Evolutionary conservation across 768 basidiomycete species (phyloP).

Genomic region (Lactifluus hygrophoroides): DNA sequence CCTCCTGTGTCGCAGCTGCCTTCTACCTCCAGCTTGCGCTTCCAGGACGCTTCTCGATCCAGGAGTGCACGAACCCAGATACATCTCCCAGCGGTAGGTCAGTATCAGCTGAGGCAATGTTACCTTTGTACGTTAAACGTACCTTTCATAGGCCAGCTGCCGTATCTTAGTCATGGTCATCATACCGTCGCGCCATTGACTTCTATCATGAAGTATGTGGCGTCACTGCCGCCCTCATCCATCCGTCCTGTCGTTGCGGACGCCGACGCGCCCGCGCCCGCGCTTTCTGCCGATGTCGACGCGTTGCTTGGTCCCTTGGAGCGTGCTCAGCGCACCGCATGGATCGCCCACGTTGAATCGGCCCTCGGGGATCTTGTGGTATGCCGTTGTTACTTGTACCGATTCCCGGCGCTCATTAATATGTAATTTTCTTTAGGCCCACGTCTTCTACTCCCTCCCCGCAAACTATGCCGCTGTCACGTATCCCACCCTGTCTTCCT

Average conservation of each 20-base stretch:
- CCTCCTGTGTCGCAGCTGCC: constrained; percentile 53
- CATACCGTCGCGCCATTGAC: constrained; percentile 42
- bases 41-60: constrained; percentile 57
- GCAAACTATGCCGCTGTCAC: constrained; percentile 56
- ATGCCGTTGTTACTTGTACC: constrained; percentile 25
- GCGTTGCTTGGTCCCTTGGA: constrained; percentile 37
- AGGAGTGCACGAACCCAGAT: constrained; percentile 60
- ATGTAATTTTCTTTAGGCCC: constrained; percentile 36
- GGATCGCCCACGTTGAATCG: constrained; percentile 57
- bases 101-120: constrained; percentile 14
- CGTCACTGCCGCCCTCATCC: constrained; percentile 35
- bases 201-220: constrained; percentile 59
- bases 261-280: constrained; percentile 8
- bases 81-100: constrained; percentile 62
- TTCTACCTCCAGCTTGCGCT: constrained; percentile 61
- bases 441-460: constrained; percentile 52
- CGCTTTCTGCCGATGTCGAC: constrained; percentile 37
- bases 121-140: background rate
- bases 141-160: constrained; percentile 50
- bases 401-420: background rate
- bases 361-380: constrained; percentile 67
- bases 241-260: constrained; percentile 25
- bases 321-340: constrained; percentile 48
- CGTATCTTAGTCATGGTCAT: constrained; percentile 55
- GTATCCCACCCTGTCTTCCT: constrained; percentile 42